phyloP scores from a whole-genome alignment of 345 rosid species.

The Ailanthus altissimus region DNA sequence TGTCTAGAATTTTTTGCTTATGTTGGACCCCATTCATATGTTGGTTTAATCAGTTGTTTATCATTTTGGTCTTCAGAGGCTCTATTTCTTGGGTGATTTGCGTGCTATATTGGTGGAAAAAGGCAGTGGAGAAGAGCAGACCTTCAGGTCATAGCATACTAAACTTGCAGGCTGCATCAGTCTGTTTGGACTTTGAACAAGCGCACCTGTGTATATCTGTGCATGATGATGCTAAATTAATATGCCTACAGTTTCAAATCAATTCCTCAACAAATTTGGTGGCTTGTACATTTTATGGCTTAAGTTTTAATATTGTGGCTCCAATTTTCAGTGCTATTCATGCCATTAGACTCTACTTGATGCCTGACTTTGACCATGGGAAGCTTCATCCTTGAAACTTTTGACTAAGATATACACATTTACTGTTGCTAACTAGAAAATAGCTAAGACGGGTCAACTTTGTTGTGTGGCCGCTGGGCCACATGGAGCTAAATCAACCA shows the following conservation, averaged over 20 bases:
- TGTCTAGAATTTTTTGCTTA: not conserved
- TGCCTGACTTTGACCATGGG: slow-evolving; percentile 12
- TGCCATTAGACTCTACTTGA: slow-evolving; percentile 17
- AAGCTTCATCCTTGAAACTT: slow-evolving; percentile 21
- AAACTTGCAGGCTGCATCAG: not conserved
- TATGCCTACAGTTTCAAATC: slow-evolving; percentile 8
- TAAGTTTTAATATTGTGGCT: slow-evolving; percentile 9
- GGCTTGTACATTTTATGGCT: slow-evolving; percentile 19
- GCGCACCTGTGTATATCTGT: not conserved
- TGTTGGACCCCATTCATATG: not conserved
- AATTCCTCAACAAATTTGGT: not conserved
- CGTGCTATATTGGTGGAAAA: slow-evolving; percentile 18
- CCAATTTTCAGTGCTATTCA: not conserved
- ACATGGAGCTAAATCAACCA: slow-evolving; percentile 62
- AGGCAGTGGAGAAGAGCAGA: slow-evolving; percentile 12
- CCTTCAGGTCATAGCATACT: not conserved
- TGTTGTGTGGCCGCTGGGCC: slow-evolving; percentile 99
- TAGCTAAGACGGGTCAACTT: slow-evolving; percentile 91
- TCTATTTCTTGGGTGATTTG: not conserved
- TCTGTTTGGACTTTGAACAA: slow-evolving; percentile 2
- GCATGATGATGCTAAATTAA: slow-evolving; percentile 9
- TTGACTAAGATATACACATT: slow-evolving; percentile 21
- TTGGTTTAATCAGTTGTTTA: not conserved
- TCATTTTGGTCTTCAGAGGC: not conserved
- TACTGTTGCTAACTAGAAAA: slow-evolving; percentile 41